These are phyloP conservation scores for Pythium myriotylum DNA, from an alignment of 352 stramenopile genomes.

Conservation along the genomic window DNA sequence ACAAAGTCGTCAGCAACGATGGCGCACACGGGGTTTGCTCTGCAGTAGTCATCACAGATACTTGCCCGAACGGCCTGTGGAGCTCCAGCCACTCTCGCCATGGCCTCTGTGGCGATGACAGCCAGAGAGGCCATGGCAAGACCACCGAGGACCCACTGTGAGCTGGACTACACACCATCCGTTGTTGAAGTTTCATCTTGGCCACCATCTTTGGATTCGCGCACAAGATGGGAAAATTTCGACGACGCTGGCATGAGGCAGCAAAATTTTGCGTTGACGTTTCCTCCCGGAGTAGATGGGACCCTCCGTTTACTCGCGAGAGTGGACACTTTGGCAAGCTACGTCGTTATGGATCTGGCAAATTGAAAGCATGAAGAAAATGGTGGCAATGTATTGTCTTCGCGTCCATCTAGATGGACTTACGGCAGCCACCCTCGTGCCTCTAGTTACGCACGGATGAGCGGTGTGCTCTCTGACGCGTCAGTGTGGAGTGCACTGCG, in stretches of 20 bases:
- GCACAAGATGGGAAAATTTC: no score
- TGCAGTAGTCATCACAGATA: conserved; percentile 95
- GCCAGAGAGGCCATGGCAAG: conserved; percentile 77
- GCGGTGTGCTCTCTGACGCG: conserved; percentile 8
- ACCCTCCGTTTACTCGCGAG: no score
- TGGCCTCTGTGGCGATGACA: conserved; percentile 91
- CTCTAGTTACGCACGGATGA: not conserved
- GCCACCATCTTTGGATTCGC: no score
- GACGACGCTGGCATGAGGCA: no score
- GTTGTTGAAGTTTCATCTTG: no score
- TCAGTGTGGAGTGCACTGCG: conserved; percentile 11
- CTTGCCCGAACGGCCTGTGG: conserved; percentile 59
- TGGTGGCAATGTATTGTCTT: not conserved
- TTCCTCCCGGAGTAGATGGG: no score
- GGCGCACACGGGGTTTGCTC: conserved; percentile 74
- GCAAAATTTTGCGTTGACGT: no score
- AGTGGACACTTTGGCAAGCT: no score
- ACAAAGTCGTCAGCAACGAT: conserved; percentile 95
- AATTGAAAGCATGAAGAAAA: no score
- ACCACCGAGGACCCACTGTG: conserved; percentile 46
- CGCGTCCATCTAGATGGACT: not conserved
- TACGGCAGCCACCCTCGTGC: not conserved
- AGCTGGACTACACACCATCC: not conserved
- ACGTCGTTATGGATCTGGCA: no score
- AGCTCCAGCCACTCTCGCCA: conserved; percentile 89